Evolutionary conservation across 257 asterid species (phyloP).

Genomic region (Eustoma russellianum): DNA sequence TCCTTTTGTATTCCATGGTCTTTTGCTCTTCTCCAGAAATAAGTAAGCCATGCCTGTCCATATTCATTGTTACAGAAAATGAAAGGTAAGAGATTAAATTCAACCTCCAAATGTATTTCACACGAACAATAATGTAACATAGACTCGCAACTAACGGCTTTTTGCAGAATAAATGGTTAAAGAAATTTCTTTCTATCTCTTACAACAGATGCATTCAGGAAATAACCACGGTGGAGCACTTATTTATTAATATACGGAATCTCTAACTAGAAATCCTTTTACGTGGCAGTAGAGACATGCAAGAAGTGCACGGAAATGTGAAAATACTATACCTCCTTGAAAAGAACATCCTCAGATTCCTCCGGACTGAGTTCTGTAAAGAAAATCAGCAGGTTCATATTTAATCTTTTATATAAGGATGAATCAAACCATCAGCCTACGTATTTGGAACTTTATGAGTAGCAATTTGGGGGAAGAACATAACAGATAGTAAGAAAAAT

Average conservation of each 20-base stretch:
- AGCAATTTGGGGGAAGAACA: too few relatives aligned
- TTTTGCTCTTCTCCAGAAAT: constrained; percentile 90
- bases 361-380: constrained; percentile 82
- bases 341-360: constrained; percentile 95
- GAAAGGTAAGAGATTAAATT: too few relatives aligned
- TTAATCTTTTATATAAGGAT: neutral
- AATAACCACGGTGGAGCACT: too few relatives aligned
- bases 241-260: neutral
- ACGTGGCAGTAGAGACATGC: neutral
- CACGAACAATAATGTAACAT: too few relatives aligned
- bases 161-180: too few relatives aligned
- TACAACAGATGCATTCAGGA: too few relatives aligned
- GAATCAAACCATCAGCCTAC: neutral
- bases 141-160: too few relatives aligned
- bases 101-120: too few relatives aligned
- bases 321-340: constrained; percentile 66
- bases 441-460: too few relatives aligned
- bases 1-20: constrained; percentile 77
- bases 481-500: too few relatives aligned
- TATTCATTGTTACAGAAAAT: neutral
- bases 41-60: constrained; percentile 87
- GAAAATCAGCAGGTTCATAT: neutral
- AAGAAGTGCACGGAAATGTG: neutral
- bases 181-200: too few relatives aligned
- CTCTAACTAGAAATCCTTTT: neutral